Evolutionary conservation across 176 grass and related monocot genomes (phyloP).

Genomic region (Triticum dicoccoides): DNA sequence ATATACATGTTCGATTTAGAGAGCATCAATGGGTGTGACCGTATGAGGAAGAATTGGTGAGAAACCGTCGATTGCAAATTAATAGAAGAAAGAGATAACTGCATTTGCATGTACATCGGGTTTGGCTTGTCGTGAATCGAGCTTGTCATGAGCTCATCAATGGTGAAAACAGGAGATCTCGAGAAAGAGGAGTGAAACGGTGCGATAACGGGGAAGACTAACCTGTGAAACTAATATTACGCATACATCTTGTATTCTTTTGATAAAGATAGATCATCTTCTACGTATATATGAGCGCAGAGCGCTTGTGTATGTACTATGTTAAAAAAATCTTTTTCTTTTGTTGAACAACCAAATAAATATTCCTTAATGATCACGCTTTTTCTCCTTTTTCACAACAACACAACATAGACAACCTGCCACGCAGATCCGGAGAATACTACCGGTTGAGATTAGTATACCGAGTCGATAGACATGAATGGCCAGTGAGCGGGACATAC

Average conservation of each 20-base stretch:
- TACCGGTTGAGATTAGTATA: neutral
- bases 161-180: too few relatives aligned
- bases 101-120: too few relatives aligned
- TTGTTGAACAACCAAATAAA: neutral
- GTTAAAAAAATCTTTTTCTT: neutral
- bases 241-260: too few relatives aligned
- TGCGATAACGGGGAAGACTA: accelerated
- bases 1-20: neutral
- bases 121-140: too few relatives aligned
- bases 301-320: too few relatives aligned
- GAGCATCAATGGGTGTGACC: accelerated
- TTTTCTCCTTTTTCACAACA: neutral
- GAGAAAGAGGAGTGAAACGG: too few relatives aligned
- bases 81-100: neutral
- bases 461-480: neutral
- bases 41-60: neutral
- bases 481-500: neutral
- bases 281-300: neutral
- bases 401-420: neutral
- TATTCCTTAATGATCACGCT: neutral
- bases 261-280: too few relatives aligned
- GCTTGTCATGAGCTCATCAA: too few relatives aligned
- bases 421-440: neutral
- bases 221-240: neutral
- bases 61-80: neutral